phyloP scores from a whole-genome alignment of 306 rosid species.

The Quercus alba region DNA sequence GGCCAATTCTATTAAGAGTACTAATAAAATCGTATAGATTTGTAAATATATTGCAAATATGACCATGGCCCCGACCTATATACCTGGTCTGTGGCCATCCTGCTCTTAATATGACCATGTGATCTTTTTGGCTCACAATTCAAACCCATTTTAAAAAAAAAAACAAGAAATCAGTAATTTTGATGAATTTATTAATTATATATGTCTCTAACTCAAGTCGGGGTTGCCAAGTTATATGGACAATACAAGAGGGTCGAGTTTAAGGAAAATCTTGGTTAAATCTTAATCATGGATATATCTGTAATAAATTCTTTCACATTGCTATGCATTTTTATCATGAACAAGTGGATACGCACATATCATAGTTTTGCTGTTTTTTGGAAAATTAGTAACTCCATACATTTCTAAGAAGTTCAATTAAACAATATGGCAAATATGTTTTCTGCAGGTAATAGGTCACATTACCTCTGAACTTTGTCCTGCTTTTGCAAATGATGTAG shows the following conservation, averaged over 20 bases:
- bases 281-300: no score
- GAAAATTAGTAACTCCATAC: background rate
- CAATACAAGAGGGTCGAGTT: background rate
- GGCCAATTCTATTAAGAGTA: no score
- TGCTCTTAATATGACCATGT: no score
- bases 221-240: background rate
- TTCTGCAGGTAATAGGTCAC: background rate
- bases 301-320: no score
- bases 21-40: no score
- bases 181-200: background rate
- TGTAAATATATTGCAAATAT: no score
- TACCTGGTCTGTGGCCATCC: no score
- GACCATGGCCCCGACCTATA: no score
- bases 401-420: background rate
- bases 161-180: background rate
- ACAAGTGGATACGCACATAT: no score
- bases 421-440: background rate
- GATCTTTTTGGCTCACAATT: no score
- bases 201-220: background rate
- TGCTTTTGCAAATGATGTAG: conserved; percentile 22
- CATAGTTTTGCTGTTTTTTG: no score
- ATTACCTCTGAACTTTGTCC: conserved; percentile 23
- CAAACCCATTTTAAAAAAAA: background rate
- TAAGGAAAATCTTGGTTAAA: background rate
- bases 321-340: no score